Evolutionary conservation across 2,329 filamentous ascomycete species (phyloP).

Genomic region (Catunica adiposa): DNA sequence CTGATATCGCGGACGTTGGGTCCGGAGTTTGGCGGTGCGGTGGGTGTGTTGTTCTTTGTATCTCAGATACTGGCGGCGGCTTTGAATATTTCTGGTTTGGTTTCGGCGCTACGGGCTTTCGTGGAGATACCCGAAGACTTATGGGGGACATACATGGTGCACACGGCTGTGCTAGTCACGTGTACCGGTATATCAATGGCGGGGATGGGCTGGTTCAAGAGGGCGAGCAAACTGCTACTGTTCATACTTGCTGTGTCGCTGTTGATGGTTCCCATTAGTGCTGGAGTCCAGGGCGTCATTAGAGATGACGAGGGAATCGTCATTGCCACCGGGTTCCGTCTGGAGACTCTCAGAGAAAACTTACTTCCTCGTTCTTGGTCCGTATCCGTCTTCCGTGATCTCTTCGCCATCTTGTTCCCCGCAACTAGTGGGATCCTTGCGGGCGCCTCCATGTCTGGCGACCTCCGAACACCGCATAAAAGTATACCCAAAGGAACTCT

Average conservation of each 20-base stretch:
- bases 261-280: constrained; percentile 56
- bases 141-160: constrained; percentile 63
- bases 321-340: constrained; percentile 53
- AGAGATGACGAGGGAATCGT: not conserved
- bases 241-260: constrained; percentile 55
- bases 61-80: constrained; percentile 77
- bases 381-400: constrained; percentile 55
- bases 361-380: constrained; percentile 52
- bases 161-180: constrained; percentile 51
- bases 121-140: constrained; percentile 40
- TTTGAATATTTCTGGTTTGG: constrained; percentile 71
- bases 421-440: constrained; percentile 42
- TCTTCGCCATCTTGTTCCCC: constrained; percentile 78
- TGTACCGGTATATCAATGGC: constrained; percentile 65
- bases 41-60: constrained; percentile 78
- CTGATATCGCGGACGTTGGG: constrained; percentile 73
- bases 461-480: constrained; percentile 66
- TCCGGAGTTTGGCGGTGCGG: constrained; percentile 77
- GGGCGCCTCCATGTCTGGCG: constrained; percentile 81
- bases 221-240: constrained; percentile 62
- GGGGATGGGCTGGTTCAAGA: constrained; percentile 64
- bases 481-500: constrained; percentile 74
- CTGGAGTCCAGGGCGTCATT: not conserved
- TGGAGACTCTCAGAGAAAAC: constrained; percentile 56
- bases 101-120: constrained; percentile 55